Evolutionary conservation across 1,139 yeast genomes (phyloP), one percentile per base, ranked within the genome.

Genomic region (Tardiomyces blankii): DNA sequence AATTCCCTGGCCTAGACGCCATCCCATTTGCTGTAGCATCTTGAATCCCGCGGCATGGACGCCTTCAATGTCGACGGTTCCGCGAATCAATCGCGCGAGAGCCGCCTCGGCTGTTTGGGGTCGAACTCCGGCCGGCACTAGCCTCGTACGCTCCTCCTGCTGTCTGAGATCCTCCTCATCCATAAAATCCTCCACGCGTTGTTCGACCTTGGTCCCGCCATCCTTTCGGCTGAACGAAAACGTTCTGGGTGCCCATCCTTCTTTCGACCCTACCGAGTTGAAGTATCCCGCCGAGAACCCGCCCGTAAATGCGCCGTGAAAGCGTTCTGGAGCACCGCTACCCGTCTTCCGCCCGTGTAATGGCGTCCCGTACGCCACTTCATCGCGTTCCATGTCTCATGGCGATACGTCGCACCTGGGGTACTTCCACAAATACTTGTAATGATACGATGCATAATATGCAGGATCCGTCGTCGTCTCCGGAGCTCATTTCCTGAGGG

Each of bases 301-400:
- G 5, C 66, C 66, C 1, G 63, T 60, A 48, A 62, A 63, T 3
- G 66, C 66, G 2, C 66, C 66, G 44, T 63, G 66, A 42, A 62
- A 54, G 21, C 65, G 49, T 38, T 11, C n/a, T 3, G n/a, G 32
- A 6, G n/a, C 32, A 13, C 4, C 9, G 32, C 9, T 13, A 11
- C 28, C 28, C 32, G 13, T 13, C 32, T 28, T 21, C 25, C 25
- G 25, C 7, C 25, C 25, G 7, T 21, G 25, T 7, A 21, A 21
- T 7, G 25, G 25, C 25, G 25, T 21, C 7, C 25, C 25, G 25
- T 21, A 21, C 25, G 25, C 25, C 4, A 21, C 25, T 4, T 21
- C 25, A 21, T 21, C 25, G 25, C 25, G 25, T 21, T 21, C 25
- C 25, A 21, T 21, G 7, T 4, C 25, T 21, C 25, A 21, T 21